Conservation (phyloP, 768 basidiomycete genomes). For the Pleurotus citrinopileatus region DNA sequence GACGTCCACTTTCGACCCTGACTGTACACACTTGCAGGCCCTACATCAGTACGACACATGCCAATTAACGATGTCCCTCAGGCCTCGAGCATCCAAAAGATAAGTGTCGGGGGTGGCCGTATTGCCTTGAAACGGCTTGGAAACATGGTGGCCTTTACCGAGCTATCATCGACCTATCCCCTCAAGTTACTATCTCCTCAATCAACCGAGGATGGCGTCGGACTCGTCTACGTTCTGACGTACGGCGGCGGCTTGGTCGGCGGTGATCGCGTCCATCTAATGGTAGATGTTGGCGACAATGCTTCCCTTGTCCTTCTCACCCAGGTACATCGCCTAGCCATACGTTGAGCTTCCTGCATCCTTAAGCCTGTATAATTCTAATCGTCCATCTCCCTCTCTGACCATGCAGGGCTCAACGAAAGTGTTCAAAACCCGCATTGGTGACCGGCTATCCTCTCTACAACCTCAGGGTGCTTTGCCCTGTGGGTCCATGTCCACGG, state of each 20-base stretch:
- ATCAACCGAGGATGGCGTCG: constrained; percentile 45
- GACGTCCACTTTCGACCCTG: not conserved
- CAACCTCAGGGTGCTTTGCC: constrained; percentile 2
- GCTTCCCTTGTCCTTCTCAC: constrained; percentile 74
- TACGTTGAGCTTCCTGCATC: not conserved
- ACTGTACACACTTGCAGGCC: not conserved
- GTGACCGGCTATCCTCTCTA: constrained; percentile 51
- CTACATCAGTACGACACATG: too few species aligned
- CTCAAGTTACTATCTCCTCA: constrained; percentile 84
- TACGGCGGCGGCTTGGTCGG: constrained; percentile 94
- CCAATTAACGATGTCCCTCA: not conserved
- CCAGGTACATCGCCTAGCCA: constrained; percentile 49
- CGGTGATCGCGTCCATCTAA: constrained; percentile 70
- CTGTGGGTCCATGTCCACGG: constrained; percentile 35
- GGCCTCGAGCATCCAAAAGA: constrained; percentile 19
- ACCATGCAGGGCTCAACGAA: constrained; percentile 83
- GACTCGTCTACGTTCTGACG: constrained; percentile 73
- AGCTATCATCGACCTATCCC: constrained; percentile 80
- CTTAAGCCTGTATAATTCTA: too few species aligned
- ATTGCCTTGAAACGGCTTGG: constrained; percentile 55
- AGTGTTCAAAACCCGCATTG: constrained; percentile 80
- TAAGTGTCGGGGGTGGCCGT: constrained; percentile 51
- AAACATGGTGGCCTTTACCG: constrained; percentile 59
- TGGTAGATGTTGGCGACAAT: constrained; percentile 54
- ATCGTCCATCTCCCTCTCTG: too few species aligned